phyloP scores from a whole-genome alignment of 345 rosid genomes.

The Hibiscus tridactylites region DNA sequence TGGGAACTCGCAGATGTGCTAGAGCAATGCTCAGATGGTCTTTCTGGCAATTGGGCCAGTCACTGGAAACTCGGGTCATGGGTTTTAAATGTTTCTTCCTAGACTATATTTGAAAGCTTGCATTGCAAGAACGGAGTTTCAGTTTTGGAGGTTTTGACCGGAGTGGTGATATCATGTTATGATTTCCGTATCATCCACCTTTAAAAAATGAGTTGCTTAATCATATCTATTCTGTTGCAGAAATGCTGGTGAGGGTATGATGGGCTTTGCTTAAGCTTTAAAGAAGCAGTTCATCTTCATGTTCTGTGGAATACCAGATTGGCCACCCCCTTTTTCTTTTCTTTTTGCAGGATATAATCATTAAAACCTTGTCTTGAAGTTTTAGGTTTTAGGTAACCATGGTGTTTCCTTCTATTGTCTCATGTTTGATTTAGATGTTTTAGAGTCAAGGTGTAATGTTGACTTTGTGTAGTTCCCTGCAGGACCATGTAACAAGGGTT shows the following conservation, averaged over 20 bases:
- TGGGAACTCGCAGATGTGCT: conserved; percentile 72
- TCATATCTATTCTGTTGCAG: conserved; percentile 62
- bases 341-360: conserved; percentile 26
- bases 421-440: conserved; percentile 6
- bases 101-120: conserved; percentile 36
- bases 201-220: conserved; percentile 33
- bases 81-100: conserved; percentile 42
- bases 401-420: background rate
- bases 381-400: conserved; percentile 20
- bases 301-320: conserved; percentile 30
- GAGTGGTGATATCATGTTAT: conserved; percentile 35
- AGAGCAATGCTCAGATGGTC: conserved; percentile 65
- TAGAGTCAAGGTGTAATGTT: conserved; percentile 19
- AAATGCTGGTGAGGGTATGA: conserved; percentile 49
- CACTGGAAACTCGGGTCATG: conserved; percentile 48
- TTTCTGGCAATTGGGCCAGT: conserved; percentile 63
- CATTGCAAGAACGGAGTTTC: conserved; percentile 44
- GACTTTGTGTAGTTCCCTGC: conserved; percentile 66
- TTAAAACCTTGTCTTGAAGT: conserved; percentile 10
- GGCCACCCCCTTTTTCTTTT: conserved; percentile 17
- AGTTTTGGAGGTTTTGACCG: conserved; percentile 39
- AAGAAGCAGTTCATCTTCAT: conserved; percentile 41
- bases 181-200: conserved; percentile 33
- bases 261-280: conserved; percentile 43
- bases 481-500: conserved; percentile 55